Conservation (phyloP, 352 stramenopile genomes). For the Phytopythium chamaehyphon region DNA sequence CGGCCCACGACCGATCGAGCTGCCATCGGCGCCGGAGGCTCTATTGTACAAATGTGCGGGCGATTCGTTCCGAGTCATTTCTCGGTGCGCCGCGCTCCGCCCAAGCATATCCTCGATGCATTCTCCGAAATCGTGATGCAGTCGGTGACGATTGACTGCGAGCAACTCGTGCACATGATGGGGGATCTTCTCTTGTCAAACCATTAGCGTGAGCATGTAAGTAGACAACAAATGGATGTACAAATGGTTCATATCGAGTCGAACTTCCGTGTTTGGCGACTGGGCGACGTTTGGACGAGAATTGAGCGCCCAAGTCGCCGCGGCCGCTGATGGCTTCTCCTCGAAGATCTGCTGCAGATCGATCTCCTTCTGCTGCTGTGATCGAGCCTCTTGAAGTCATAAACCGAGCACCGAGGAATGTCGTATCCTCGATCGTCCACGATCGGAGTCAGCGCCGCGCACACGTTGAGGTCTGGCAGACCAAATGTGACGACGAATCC, state of each 20-base stretch:
- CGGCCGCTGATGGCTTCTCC: too few species aligned
- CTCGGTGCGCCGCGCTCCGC: background rate
- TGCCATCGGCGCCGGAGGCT: conserved; percentile 4
- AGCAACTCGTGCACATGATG: conserved; percentile 21
- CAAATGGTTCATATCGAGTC: too few species aligned
- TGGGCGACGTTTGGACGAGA: too few species aligned
- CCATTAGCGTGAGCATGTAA: too few species aligned
- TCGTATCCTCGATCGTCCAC: conserved; percentile 9
- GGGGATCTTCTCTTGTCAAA: conserved; percentile 6
- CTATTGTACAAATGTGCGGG: conserved; percentile 16
- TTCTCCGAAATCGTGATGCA: conserved; percentile 20
- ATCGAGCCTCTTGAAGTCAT: background rate
- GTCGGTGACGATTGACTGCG: conserved; percentile 21
- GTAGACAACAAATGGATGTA: background rate
- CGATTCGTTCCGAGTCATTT: conserved; percentile 22
- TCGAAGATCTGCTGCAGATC: too few species aligned
- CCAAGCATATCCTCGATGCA: conserved; percentile 5
- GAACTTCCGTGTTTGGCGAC: too few species aligned
- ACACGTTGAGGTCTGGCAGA: conserved; percentile 23
- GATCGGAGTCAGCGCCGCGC: conserved; percentile 11
- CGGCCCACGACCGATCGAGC: conserved; percentile 11
- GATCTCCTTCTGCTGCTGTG: background rate
- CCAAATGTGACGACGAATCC: conserved; percentile 19
- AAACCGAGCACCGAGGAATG: background rate
- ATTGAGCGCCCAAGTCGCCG: too few species aligned